These are phyloP conservation scores for Earliella scabrosa DNA, from an alignment of 1,284 basidiomycete species.

Conservation along the genomic window DNA sequence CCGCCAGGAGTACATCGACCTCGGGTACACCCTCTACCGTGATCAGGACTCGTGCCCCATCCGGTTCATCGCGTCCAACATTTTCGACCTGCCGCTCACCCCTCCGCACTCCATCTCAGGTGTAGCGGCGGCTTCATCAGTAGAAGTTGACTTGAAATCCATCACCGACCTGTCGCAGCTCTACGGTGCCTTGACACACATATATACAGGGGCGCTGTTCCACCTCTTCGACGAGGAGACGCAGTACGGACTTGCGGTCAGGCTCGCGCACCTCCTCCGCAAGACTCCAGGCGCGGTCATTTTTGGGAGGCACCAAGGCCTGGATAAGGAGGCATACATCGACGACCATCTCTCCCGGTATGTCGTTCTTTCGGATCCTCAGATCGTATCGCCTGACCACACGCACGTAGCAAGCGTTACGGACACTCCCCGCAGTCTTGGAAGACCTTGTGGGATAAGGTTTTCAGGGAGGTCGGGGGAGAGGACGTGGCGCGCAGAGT, in stretches of 20 bases:
- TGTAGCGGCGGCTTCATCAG: neutral
- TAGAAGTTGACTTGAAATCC: conserved; percentile 4
- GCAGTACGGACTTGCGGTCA: conserved; percentile 37
- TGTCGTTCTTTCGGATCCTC: too few relatives aligned
- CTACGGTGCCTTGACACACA: conserved; percentile 28
- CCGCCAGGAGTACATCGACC: conserved; percentile 36
- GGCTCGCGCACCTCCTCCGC: conserved; percentile 34
- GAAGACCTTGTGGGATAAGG: conserved; percentile 29
- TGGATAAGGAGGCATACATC: conserved; percentile 32
- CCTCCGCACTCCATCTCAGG: neutral
- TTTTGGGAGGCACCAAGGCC: conserved; percentile 39
- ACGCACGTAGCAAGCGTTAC: conserved; percentile 64
- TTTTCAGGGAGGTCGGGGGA: conserved; percentile 27
- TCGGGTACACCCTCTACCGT: conserved; percentile 35
- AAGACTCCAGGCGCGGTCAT: conserved; percentile 28
- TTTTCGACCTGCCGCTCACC: conserved; percentile 32
- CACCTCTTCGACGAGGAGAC: conserved; percentile 42
- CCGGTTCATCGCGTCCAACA: conserved; percentile 38
- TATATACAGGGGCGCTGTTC: conserved; percentile 40
- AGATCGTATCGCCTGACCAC: conserved; percentile 66
- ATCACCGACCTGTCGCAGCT: conserved; percentile 27
- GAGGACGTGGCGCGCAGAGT: conserved; percentile 24
- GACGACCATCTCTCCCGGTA: conserved; percentile 36
- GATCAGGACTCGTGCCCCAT: conserved; percentile 28
- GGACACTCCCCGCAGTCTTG: conserved; percentile 29